Conservation (phyloP, 2,329 filamentous ascomycete species). For the Ophiosphaerella herpotricha region DNA sequence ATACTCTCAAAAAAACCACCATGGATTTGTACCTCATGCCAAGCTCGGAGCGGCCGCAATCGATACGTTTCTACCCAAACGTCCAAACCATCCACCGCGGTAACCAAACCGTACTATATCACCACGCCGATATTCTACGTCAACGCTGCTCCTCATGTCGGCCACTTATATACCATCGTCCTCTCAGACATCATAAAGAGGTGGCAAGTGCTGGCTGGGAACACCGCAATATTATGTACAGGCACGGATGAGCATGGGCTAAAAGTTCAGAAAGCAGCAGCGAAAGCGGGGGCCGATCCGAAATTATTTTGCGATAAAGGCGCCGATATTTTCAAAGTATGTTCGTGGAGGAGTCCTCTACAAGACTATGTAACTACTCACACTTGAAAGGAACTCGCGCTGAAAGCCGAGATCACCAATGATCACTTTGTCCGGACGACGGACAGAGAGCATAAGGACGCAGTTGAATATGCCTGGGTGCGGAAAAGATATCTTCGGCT, state of each 20-base stretch:
- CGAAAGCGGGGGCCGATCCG: conserved; percentile 69
- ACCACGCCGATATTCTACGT: conserved; percentile 99
- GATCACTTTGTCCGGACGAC: conserved; percentile 94
- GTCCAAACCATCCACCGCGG: too few species aligned
- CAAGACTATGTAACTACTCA: conserved; percentile 8
- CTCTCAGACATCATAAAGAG: conserved; percentile 89
- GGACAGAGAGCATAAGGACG: conserved; percentile 76
- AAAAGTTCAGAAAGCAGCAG: conserved; percentile 90
- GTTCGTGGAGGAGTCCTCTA: conserved; percentile 5
- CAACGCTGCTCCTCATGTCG: conserved; percentile 94
- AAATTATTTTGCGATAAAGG: conserved; percentile 89
- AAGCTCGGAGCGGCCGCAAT: conserved; percentile 16
- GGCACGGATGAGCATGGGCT: conserved; percentile 97
- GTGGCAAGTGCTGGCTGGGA: conserved; percentile 79
- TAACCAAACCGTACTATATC: conserved; percentile 83
- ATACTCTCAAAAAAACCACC: conserved; percentile 14
- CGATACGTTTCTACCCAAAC: conserved; percentile 25
- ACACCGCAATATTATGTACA: conserved; percentile 75
- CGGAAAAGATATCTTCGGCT: conserved; percentile 6
- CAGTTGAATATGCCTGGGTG: conserved; percentile 88
- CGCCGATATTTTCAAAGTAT: conserved; percentile 73
- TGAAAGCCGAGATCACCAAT: conserved; percentile 70
- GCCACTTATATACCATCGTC: conserved; percentile 92
- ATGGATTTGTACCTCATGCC: conserved; percentile 34
- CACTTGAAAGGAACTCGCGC: conserved; percentile 64